phyloP scores from a whole-genome alignment of 371 early-diverging fungal genomes.

The Lichtheimia ramosa region DNA sequence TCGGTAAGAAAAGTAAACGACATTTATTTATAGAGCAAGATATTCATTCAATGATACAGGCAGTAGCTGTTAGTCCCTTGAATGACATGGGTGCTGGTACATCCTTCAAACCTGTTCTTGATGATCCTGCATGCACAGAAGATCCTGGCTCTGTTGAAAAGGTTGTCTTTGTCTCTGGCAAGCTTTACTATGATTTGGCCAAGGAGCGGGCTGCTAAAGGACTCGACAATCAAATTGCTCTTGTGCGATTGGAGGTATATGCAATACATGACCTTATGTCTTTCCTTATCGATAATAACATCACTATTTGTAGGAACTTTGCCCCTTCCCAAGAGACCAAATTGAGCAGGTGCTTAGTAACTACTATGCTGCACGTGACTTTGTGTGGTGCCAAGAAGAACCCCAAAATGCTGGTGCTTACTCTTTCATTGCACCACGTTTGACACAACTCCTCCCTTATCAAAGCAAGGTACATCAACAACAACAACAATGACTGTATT shows the following conservation, averaged over 20 bases:
- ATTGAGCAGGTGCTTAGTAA: slow-evolving; percentile 63
- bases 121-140: slow-evolving; percentile 48
- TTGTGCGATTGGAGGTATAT: slow-evolving; percentile 79
- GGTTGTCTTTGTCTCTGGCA: slow-evolving; percentile 87
- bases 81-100: slow-evolving; percentile 87
- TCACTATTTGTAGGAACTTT: slow-evolving; percentile 62
- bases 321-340: slow-evolving; percentile 88
- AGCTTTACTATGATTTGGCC: slow-evolving; percentile 88
- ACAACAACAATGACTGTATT: no score
- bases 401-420: slow-evolving; percentile 93
- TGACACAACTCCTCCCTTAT: slow-evolving; percentile 68
- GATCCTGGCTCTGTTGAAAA: slow-evolving; percentile 56
- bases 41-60: background rate
- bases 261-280: background rate
- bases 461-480: slow-evolving; percentile 23
- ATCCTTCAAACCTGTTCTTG: slow-evolving; percentile 78
- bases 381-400: slow-evolving; percentile 95
- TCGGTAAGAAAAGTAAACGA: slow-evolving; percentile 10
- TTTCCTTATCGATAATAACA: background rate
- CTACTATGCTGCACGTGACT: slow-evolving; percentile 68
- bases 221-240: slow-evolving; percentile 71
- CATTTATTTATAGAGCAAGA: background rate
- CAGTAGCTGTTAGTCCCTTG: slow-evolving; percentile 68
- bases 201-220: slow-evolving; percentile 72
- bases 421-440: slow-evolving; percentile 83